Evolutionary conservation across 208 protist species (phyloP), one percentile per base, ranked within the genome.

Genomic region (Trypanosoma rangeli): DNA sequence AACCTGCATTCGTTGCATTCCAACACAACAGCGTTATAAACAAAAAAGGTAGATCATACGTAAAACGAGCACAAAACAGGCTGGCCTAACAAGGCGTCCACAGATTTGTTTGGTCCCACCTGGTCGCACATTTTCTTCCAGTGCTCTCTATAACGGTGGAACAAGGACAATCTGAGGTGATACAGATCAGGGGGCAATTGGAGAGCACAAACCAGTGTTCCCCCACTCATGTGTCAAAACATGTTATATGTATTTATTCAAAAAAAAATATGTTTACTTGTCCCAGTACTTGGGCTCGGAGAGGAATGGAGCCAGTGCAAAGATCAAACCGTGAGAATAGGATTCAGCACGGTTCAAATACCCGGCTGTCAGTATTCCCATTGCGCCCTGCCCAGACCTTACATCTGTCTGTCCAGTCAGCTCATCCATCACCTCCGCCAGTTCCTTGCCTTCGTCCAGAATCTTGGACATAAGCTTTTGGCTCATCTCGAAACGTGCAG

Each of bases 401-500:
- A 94, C 76, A 48, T 94, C 89, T 33, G 50, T 80, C 31, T 93
- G 68, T 20, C 84, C 86, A 54, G 84, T 92, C 46, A 94, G 48
- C 15, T 75, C 74, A 76, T 94, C 89, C 58, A 94, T 92, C 33
- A 94, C 79, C n/a, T 87, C 80, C 0, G 84, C 82, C 1, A 94
- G 78, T 62, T 94, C 89, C 61, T 91, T 91, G 22, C 80, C 80
- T 42, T 92, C 84, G 24, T 82, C 65, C 26, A 92, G 67, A 73
- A 94, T 90, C 46, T 76, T 78, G 15, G 65, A 13, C 84, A 94
- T 92, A 5, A 94, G 68, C 18, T 73, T 79, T 16, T 73, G 31
- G 68, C 84, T 84, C 86, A 94, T 90, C 63, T 94, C 89, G 66
- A 91, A 94, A 8, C 89, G 81, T 46, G 86, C 86, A 42, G 89